Percentiles rank a stretch among this genome's conserved stretches.
Evolutionary conservation across 1,139 yeast genomes (phyloP).

Genomic region (Pichia norvegensis): DNA sequence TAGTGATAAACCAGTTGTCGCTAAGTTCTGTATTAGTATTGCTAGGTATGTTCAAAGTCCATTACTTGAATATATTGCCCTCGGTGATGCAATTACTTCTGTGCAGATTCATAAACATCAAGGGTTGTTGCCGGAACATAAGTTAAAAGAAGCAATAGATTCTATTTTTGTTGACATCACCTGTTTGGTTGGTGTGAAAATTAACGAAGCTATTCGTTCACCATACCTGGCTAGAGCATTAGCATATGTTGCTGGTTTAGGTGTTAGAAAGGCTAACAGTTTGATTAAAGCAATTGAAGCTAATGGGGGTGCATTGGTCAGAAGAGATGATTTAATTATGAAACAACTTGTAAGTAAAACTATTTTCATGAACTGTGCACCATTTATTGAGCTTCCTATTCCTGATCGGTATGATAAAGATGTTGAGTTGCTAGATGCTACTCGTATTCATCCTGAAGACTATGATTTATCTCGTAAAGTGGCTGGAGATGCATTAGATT

Average conservation of each 20-base stretch:
- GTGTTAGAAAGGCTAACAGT: constrained; percentile 91
- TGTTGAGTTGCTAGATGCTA: constrained; percentile 81
- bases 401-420: constrained; percentile 48
- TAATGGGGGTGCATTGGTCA: constrained; percentile 60
- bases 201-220: constrained; percentile 80
- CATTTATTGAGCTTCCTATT: constrained; percentile 78
- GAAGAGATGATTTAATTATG: constrained; percentile 72
- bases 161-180: constrained; percentile 84
- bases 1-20: constrained; percentile 77
- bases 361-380: constrained; percentile 85
- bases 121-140: constrained; percentile 57
- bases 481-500: constrained; percentile 96
- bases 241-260: constrained; percentile 82
- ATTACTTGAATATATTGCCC: constrained; percentile 73
- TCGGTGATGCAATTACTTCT: constrained; percentile 66
- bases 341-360: constrained; percentile 70
- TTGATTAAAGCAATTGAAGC: constrained; percentile 74
- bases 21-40: constrained; percentile 80
- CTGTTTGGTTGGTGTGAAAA: constrained; percentile 86
- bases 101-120: constrained; percentile 73
- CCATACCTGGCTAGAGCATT: constrained; percentile 62
- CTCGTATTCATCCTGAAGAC: constrained; percentile 97
- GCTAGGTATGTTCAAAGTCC: constrained; percentile 93
- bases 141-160: constrained; percentile 60
- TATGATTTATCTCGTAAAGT: constrained; percentile 91